Evolutionary conservation across 306 rosid genomes (phyloP), one percentile per base, ranked within the genome.

Genomic region (Ochetophila trinervis): DNA sequence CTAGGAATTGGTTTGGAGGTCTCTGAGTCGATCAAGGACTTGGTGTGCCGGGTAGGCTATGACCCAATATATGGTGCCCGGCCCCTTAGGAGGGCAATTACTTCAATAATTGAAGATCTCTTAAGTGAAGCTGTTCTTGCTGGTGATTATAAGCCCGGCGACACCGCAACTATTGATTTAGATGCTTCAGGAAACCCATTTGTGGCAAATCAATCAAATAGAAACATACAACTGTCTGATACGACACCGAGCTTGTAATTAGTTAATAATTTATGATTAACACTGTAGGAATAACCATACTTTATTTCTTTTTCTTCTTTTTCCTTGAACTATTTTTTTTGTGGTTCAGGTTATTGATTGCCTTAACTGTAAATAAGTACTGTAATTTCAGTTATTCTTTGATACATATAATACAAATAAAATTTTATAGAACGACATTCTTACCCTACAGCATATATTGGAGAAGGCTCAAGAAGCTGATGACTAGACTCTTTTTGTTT

Each of bases 11-110:
- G 79, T 62, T 40, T 89, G 60, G 82, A 79, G 67, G 87, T 93
- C 36, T 89, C 97, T 54, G 96, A 89, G 60, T 76, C 95, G 13
- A 73, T 93, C 5, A 84, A 82, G 80, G 72, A 79, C 49, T 82
- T 85, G 47, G 79, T 87, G 14, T 85, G 92, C 59, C 66, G 78
- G 54, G 78, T 74, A 76, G 98, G 97, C 8, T 93, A 89, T 70
- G 76, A 86, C 78, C 67, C 76, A 53, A 68, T 63, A 52, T 89
- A 87, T 65, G 98, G 98, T 44, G 98, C 97, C 18, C 79, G 98
- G n/a, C 84, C 88, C 57, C 74, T 93, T 8, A 83, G 88, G 74
- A 82, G 89, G 66, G 97, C 91, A 27, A 70, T 93, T 60, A 80
- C 80, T 57, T 67, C 78, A 52, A 60, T 84, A 34, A 82, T 93